Conservation (phyloP, 768 basidiomycete species). For the Mycena polygramma region DNA sequence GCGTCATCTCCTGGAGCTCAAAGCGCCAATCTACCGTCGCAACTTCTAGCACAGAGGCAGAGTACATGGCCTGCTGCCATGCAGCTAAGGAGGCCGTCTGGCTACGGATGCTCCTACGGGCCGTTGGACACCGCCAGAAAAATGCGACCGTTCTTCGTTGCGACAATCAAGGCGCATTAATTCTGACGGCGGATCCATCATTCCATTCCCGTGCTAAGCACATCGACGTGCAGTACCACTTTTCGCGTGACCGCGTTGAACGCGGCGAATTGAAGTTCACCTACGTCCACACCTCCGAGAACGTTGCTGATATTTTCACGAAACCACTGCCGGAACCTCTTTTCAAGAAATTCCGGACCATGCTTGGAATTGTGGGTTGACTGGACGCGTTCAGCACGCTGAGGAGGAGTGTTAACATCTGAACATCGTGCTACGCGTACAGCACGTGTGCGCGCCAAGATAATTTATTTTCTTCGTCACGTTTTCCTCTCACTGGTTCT, state of each 20-base stretch:
- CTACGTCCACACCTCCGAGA: conserved; percentile 45
- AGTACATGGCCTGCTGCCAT: conserved; percentile 45
- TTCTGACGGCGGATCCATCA: conserved; percentile 40
- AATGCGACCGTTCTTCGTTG: conserved; percentile 26
- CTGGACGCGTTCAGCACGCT: conserved; percentile 24
- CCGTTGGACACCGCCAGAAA: conserved; percentile 5
- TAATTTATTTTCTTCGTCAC: too few species aligned
- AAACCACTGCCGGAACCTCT: conserved; percentile 43
- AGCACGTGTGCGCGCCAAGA: too few species aligned
- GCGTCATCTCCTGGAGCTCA: conserved; percentile 26
- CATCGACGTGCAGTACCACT: conserved; percentile 49
- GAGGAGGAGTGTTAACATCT: too few species aligned
- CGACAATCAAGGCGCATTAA: conserved; percentile 46
- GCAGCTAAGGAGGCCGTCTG: conserved; percentile 41
- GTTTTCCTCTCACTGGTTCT: too few species aligned
- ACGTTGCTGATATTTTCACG: conserved; percentile 54
- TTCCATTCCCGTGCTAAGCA: conserved; percentile 49
- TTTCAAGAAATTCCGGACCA: conserved; percentile 18
- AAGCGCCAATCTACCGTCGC: conserved; percentile 43
- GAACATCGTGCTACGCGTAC: too few species aligned
- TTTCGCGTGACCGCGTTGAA: conserved; percentile 45
- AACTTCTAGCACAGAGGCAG: conserved; percentile 35
- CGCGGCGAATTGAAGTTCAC: conserved; percentile 40
- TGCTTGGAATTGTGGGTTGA: conserved; percentile 24
- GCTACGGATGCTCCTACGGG: conserved; percentile 21